Base-by-base conservation (phyloP, 2,329 filamentous ascomycete species). In the Neofusicoccum parvum region DNA sequence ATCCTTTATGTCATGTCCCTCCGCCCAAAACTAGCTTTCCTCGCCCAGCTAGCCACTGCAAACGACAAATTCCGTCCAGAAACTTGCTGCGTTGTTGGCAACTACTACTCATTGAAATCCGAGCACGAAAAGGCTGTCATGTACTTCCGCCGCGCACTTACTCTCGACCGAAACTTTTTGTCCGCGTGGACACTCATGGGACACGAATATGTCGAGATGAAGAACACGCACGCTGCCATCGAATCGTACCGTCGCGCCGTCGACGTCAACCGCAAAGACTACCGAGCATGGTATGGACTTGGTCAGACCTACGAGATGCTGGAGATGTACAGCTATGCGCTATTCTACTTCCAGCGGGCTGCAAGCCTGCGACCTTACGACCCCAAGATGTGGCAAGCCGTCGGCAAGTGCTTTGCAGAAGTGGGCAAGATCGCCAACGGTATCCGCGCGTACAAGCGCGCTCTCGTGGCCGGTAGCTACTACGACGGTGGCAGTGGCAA, bases 161-260 rank as follows among this genome's bases (percentile, higher is more conserved):
- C 92, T 0, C 83, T 99, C 0, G 95, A 99, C 75, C 89, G 94
- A 10, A 90, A 89, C 32, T 99, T 95, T 75, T 85, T 97, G 15
- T 96, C 93, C 0, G 95, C 95, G 1, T 99, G 95, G 95, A 99
- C 95, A 0, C 83, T 99, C 1, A 98, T 99, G 94, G 95, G 95
- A 1, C 95, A 99, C 77, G 95, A 99, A 77, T 99, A 97, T 72
- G 93, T 98, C 63, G 95, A 99, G 78, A 88, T 99, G 79, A 99
- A 98, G 75, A 99, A 99, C 75, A 98, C 94, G 0, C 95, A 99
- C 72, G 94, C 95, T 0, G 95, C 95, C 9, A 98, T 99, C 68
- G 95, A 99, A 77, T 96, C 92, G 1, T 99, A 99, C 74, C 88
- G 95, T 1, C 90, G 95, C 48, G 95, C 95, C 1, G 94, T 99